Evolutionary conservation across 371 early-diverging fungal species (phyloP).

Genomic region (Lichtheimia hyalospora): DNA sequence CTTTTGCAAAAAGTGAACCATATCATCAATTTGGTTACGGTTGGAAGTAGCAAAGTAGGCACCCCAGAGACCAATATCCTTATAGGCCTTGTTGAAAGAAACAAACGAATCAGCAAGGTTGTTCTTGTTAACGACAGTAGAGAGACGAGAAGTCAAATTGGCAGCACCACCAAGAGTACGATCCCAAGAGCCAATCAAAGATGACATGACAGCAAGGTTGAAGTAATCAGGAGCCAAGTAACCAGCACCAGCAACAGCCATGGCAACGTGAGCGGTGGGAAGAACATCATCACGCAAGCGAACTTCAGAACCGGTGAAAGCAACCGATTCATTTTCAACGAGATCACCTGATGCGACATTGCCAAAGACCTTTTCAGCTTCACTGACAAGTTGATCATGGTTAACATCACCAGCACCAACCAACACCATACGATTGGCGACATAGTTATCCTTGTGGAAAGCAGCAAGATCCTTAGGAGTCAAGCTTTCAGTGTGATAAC

Average conservation of each 20-base stretch:
- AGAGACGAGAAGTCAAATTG: constrained; percentile 82
- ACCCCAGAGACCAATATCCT: constrained; percentile 94
- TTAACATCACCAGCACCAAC: constrained; percentile 89
- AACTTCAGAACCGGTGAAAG: constrained; percentile 88
- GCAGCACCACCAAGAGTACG: constrained; percentile 78
- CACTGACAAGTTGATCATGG: constrained; percentile 85
- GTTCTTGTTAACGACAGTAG: constrained; percentile 74
- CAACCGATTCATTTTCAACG: constrained; percentile 46
- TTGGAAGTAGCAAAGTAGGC: constrained; percentile 85
- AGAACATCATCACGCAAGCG: constrained; percentile 88
- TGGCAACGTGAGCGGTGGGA: constrained; percentile 88
- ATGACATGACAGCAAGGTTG: constrained; percentile 85
- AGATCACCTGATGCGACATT: constrained; percentile 43
- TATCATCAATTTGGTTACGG: constrained; percentile 76
- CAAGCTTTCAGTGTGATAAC: constrained; percentile 78
- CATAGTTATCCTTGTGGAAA: constrained; percentile 86
- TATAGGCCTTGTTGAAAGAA: constrained; percentile 94
- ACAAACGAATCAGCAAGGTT: constrained; percentile 90
- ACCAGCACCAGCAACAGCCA: constrained; percentile 90
- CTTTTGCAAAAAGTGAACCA: constrained; percentile 81
- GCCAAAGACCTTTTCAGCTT: constrained; percentile 88
- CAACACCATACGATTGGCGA: constrained; percentile 89
- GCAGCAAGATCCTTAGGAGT: constrained; percentile 73
- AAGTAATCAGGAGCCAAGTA: constrained; percentile 91
- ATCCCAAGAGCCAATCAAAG: constrained; percentile 92